Conservation (phyloP, 106 monocot genomes). For the Narthecium ossifragum region DNA sequence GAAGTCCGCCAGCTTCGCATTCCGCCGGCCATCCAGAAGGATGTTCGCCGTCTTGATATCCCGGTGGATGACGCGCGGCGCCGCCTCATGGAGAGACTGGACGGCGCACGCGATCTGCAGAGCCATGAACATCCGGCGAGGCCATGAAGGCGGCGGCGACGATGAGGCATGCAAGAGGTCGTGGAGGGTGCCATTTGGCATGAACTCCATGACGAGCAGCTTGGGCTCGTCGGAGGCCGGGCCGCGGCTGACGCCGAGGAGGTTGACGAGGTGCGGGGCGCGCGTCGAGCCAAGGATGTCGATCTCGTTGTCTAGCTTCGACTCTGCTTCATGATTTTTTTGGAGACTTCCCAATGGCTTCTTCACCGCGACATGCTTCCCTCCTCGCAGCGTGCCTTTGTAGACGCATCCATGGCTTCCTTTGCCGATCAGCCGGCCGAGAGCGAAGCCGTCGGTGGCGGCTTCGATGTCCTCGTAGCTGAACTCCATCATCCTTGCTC, state of each 20-base stretch:
- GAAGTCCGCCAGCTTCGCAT: constrained; percentile 74
- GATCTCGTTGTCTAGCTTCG: constrained; percentile 65
- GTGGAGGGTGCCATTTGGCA: constrained; percentile 78
- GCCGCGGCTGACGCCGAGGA: constrained; percentile 32
- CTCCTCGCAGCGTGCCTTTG: constrained; percentile 40
- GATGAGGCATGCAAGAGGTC: constrained; percentile 47
- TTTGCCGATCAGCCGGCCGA: constrained; percentile 60
- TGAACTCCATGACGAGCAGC: constrained; percentile 74
- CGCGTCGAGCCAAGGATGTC: constrained; percentile 31
- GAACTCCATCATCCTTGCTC: constrained; percentile 50
- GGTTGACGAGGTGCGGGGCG: constrained; percentile 45
- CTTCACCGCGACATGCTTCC: constrained; percentile 41
- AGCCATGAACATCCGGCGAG: constrained; percentile 28
- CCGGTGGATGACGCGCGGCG: constrained; percentile 56
- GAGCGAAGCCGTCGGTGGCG: constrained; percentile 57
- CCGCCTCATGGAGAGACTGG: constrained; percentile 41
- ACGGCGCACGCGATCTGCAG: constrained; percentile 54
- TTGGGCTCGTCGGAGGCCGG: not conserved
- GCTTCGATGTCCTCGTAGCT: constrained; percentile 48
- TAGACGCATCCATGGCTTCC: constrained; percentile 92
- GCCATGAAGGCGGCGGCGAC: constrained; percentile 30
- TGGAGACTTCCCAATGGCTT: constrained; percentile 17
- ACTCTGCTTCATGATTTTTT: not conserved
- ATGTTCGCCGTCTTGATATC: constrained; percentile 84
- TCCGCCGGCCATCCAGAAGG: constrained; percentile 36